Evolutionary conservation across 352 stramenopile species (phyloP), one percentile per base, ranked within the genome.

Genomic region (Phytophthora palmivora): DNA sequence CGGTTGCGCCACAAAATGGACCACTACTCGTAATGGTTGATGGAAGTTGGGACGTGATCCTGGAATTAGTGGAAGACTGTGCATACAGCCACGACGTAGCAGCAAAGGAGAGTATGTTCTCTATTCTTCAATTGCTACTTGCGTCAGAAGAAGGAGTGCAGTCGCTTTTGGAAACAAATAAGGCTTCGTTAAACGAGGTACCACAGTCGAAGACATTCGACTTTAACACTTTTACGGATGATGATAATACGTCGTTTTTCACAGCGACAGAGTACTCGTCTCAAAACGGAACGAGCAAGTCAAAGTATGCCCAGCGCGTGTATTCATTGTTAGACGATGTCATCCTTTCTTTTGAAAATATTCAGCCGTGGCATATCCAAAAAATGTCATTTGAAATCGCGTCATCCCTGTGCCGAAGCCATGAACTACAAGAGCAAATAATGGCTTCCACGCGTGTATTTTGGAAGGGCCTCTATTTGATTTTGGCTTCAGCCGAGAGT

Each of bases 301-400:
- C 59, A 22, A 76, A 71, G 30, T 58, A 80, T 18, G 73, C 70
- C 2, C 70, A 82, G 48, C 71, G 79, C 6, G 74, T 93, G 5
- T 91, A 80, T 58, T 79, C 78, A 3, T 53, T 88, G 12, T 51
- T 93, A 7, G 82, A 91, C 53, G 69, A 75, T 51, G 72, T 92
- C 19, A 86, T 93, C 50, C 70, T 89, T 21, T 79, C 77, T 6
- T 84, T 84, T 26, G 81, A 91, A 46, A 84, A 86, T 15, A 88
- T 89, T n/a, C 84, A 91, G 59, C 78, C 81, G 18, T 91, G 81
- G 81, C 79, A 88, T 43, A 83, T 92, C 15, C 84, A 93, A 22
- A 88, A 89, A 38, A 62, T 88, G 26, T 85, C 85, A 10, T 94
- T 90, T 61, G 83, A 87, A 24, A 88, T 92, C 34, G 83, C 88